Conservation (phyloP, 345 rosid species). For the Gossypium turneri region DNA sequence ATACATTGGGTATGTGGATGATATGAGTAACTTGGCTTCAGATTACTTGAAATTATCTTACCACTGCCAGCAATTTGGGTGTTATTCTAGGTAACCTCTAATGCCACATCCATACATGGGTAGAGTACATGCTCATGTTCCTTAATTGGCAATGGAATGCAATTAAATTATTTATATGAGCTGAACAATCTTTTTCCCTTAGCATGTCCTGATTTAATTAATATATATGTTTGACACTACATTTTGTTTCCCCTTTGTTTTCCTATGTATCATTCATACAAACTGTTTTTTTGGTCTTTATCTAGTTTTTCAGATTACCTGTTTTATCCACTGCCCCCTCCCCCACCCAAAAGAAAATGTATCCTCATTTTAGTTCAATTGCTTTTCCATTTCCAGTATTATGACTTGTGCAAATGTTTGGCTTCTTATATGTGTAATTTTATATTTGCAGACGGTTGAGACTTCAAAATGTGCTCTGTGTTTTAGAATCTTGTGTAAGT, state of each 20-base stretch:
- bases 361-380: neutral
- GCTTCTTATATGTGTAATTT: conserved; percentile 10
- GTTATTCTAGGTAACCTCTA: conserved; percentile 42
- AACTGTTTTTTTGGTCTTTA: neutral
- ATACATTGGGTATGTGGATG: conserved; percentile 47
- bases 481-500: conserved; percentile 73
- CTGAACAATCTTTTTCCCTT: conserved; percentile 1
- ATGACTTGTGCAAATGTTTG: neutral
- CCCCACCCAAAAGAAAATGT: neutral
- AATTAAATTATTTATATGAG: conserved; percentile 4
- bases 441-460: conserved; percentile 60
- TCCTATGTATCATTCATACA: conserved; percentile 6
- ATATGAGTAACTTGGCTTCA: conserved; percentile 22
- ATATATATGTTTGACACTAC: neutral
- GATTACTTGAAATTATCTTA: conserved; percentile 48
- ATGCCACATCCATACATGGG: conserved; percentile 1
- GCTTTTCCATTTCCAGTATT: neutral
- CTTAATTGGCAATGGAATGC: neutral
- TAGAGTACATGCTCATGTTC: neutral
- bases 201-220: neutral
- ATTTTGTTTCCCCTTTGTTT: neutral
- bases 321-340: neutral
- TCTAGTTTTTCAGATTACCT: neutral
- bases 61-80: conserved; percentile 64
- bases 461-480: conserved; percentile 75